Evolutionary conservation across 2,329 filamentous ascomycete genomes (phyloP).

Genomic region (Pyrenophora graminea): DNA sequence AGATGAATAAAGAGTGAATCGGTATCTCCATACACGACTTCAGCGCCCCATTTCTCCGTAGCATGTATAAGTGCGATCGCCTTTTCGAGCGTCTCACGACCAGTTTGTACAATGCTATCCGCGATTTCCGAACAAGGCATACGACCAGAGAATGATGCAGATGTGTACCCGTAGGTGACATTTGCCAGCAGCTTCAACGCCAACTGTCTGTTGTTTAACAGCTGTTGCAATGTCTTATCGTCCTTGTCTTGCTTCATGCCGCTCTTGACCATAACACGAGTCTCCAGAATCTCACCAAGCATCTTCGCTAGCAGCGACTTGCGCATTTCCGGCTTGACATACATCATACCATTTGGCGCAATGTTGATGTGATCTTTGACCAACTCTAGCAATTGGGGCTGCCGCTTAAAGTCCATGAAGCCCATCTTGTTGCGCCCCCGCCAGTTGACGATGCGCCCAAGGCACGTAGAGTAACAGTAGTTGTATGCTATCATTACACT

Average conservation of each 20-base stretch:
- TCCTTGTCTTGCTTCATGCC: slow-evolving; percentile 94
- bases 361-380: slow-evolving; percentile 88
- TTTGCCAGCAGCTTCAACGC: slow-evolving; percentile 97
- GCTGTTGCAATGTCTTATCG: slow-evolving; percentile 79
- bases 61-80: slow-evolving; percentile 93
- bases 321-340: slow-evolving; percentile 79
- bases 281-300: slow-evolving; percentile 93
- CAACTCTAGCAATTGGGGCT: slow-evolving; percentile 73
- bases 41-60: slow-evolving; percentile 83
- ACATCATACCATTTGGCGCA: slow-evolving; percentile 96
- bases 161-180: slow-evolving; percentile 97
- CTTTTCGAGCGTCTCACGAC: slow-evolving; percentile 89
- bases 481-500: slow-evolving; percentile 99
- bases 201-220: slow-evolving; percentile 91
- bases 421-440: slow-evolving; percentile 94
- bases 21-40: slow-evolving; percentile 97
- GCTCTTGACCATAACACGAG: slow-evolving; percentile 94
- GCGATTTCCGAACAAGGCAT: slow-evolving; percentile 99
- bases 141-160: slow-evolving; percentile 91
- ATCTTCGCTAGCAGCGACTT: slow-evolving; percentile 94
- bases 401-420: slow-evolving; percentile 82
- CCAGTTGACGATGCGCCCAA: slow-evolving; percentile 85
- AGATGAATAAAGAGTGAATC: slow-evolving; percentile 92
- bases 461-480: slow-evolving; percentile 96
- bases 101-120: slow-evolving; percentile 96